Base-by-base conservation (phyloP, 2,329 filamentous ascomycete genomes). In the Nigrospora oryzae region DNA sequence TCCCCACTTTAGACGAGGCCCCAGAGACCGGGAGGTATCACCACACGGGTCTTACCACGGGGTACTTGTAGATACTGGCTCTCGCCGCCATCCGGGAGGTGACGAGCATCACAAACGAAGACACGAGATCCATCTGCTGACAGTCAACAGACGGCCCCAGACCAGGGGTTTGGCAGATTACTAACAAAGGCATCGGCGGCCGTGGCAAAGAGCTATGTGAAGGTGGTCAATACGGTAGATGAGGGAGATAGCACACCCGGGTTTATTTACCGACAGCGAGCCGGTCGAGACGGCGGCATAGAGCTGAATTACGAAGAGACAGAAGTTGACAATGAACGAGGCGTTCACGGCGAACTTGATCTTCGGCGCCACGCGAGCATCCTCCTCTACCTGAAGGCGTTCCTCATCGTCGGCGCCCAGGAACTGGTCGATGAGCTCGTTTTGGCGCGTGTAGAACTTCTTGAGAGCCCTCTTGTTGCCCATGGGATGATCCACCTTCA, bases 51-150 rank as follows among this genome's bases (percentile, higher is more conserved):
- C 66, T 52, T 53, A 70, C 68, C 23, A 83, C 78, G 15, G 79
- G 79, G 51, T 78, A 83, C 56, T 79, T 79, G 61, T 79, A 77
- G 7, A 79, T 64, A 55, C 77, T 81, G 36, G 79, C 75, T 45
- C 74, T 68, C 17, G 69, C 68, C n/a, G 79, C 78, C 62, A 83
- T 60, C 23, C 69, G 71, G 5, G 77, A 79, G 0, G 79, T 83
- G 47, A 75, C 63, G 48, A 81, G 70, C 70, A 83, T 81, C 40
- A 83, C 77, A 36, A 74, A 69, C 1, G 79, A 83, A 31, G 77
- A 82, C 11, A 83, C 74, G 34, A 83, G 71, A 54, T 83, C 79
- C 73, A 83, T 77, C 60, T 71, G 43, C 41, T 38, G 44, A 40
- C 39, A 37, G 54, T 59, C 36, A 59, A 50, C 36, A 17, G 36